Evolutionary conservation across 1,139 yeast genomes (phyloP).

Genomic region (Pichia sorboxylosa): DNA sequence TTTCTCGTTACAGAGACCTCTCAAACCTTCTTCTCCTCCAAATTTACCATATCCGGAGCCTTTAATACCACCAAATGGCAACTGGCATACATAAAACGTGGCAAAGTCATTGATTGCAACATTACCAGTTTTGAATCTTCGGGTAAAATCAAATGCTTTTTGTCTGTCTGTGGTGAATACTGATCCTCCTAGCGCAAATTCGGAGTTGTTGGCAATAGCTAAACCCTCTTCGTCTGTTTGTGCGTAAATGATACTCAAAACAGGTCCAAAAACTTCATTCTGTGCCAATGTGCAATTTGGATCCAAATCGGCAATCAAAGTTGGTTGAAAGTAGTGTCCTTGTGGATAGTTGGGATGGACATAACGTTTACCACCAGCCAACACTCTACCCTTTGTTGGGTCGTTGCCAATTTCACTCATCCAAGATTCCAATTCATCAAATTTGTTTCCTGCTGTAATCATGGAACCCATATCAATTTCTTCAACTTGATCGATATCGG

Average conservation of each 20-base stretch:
- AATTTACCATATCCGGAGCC: constrained; percentile 95
- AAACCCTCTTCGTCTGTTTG: constrained; percentile 55
- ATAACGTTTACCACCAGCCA: constrained; percentile 70
- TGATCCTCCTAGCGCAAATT: constrained; percentile 84
- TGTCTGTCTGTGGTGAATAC: constrained; percentile 48
- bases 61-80: constrained; percentile 90
- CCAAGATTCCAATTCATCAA: constrained; percentile 51
- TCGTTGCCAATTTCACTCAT: constrained; percentile 58
- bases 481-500: constrained; percentile 80
- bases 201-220: constrained; percentile 73
- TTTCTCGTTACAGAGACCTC: constrained; percentile 79
- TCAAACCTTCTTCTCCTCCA: constrained; percentile 92
- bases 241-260: constrained; percentile 69
- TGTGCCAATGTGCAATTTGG: constrained; percentile 69
- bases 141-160: constrained; percentile 52
- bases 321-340: constrained; percentile 88
- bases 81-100: constrained; percentile 85
- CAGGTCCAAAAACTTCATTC: constrained; percentile 90
- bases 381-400: constrained; percentile 60
- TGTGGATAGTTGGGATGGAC: constrained; percentile 88
- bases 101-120: constrained; percentile 97
- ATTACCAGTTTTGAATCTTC: constrained; percentile 64
- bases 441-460: constrained; percentile 65
- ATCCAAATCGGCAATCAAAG: constrained; percentile 72
- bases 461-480: constrained; percentile 95